Base-by-base conservation (phyloP, 2,329 filamentous ascomycete species). In the Pyricularia pennisetigena region DNA sequence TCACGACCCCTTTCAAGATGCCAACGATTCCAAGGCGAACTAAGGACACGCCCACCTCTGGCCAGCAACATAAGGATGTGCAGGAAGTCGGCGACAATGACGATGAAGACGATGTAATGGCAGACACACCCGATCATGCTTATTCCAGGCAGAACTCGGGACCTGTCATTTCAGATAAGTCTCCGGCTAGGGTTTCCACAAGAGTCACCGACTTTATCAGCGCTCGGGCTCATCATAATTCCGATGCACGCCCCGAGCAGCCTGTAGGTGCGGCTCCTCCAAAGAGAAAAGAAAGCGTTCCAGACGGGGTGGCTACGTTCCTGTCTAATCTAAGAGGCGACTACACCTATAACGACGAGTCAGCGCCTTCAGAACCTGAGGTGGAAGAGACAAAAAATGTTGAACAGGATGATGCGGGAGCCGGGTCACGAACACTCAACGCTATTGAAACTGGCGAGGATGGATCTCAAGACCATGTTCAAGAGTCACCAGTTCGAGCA, bases 1-100 rank as follows among this genome's bases (percentile, higher is more conserved):
- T 35, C 72, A 77, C 86, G 62, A 80, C 85, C 16, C 76, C 81
- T 5, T 88, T 87, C 71, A 90, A 68, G 35, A 70, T 67, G 64
- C 65, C 63, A 14, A 29, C 54, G 12, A 24, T 29, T 59, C 29
- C n/a, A 20, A 24, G 41, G 7, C 65, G 41, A 28, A 66, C 20
- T 35, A 66, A 26, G 24, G n/a, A 23, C 23, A n/a, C 64, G 64
- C 20, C 29, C 16, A 23, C 65, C 26, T 29, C 65, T 59, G 41
- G 2, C 30, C 5, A 26, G 28, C 65, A 16, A 24, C 29, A 54
- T n/a, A 30, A 67, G 3, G 29, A 67, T 6, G 64, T 70, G 16
- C 70, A 71, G n/a, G 49, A 68, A 20, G 69, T 70, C 0, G 63
- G 71, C 7, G 65, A 71, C n/a, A 70, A 70, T 32, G 57, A 68